Evolutionary conservation across 2,329 filamentous ascomycete species (phyloP), one percentile per base, ranked within the genome.

Genomic region (Coleophoma cylindrospora): DNA sequence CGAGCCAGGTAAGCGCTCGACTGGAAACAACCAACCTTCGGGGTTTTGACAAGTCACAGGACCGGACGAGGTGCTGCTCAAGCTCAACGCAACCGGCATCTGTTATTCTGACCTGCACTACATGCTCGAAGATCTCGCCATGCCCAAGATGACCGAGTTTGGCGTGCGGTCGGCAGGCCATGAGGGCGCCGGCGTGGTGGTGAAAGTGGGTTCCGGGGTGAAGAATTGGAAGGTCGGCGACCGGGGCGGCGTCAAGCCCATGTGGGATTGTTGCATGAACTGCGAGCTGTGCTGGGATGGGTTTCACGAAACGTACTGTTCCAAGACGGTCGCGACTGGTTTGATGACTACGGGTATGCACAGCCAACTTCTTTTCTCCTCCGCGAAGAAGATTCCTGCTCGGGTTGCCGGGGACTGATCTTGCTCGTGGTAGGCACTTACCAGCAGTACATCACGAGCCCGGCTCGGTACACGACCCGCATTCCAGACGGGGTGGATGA

Each of bases 41-140:
- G 10, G 19, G 2, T 36, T 19, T 37, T 40, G 3, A 32, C 19
- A n/a, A 6, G 12, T n/a, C 15, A n/a, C 47, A 53, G 57, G 47
- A 6, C 57, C 53, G 0, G 69, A 79, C 45, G 78, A 83, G 51
- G 65, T 83, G 19, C 69, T 83, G 10, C 70, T 83, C 58, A 75
- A 73, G 48, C 68, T 83, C 47, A 83, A 81, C 50, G 71, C 70
- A 22, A 83, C 79, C 1, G 80, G 80, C 0, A 69, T 83, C 45
- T 83, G 80, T 66, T 73, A 75, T 52, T 74, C 71, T 34, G 80
- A 83, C 56, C 64, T 83, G 15, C 79, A 83, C 58, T 75, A 75
- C 63, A 80, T 81, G 75, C 54, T 75, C 44, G 73, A 74, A 49
- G 79, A 83, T 58, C 72, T 76, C 65, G 72, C 69, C 0, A 48